Evolutionary conservation across 352 stramenopile species (phyloP).

Genomic region (Phytophthora ohioensis): DNA sequence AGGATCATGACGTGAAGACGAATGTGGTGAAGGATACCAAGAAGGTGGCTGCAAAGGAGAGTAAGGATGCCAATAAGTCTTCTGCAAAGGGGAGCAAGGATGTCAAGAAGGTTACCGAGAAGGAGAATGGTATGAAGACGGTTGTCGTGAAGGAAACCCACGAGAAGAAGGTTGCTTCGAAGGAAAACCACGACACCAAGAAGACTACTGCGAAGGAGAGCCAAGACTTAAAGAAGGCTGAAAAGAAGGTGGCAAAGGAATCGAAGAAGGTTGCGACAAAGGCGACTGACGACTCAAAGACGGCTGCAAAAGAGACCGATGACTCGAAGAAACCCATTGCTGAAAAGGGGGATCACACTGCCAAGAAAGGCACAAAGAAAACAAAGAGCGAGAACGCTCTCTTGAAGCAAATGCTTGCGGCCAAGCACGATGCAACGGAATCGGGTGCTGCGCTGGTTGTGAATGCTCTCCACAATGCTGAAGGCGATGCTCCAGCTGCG

Average conservation of each 20-base stretch:
- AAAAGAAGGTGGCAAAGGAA: slow-evolving; percentile 14
- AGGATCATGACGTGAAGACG: neutral
- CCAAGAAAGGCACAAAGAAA: slow-evolving; percentile 32
- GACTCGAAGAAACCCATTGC: slow-evolving; percentile 15
- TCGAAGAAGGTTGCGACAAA: slow-evolving; percentile 17
- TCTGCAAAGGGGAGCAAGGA: slow-evolving; percentile 24
- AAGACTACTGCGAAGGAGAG: slow-evolving; percentile 20
- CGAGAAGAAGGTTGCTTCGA: slow-evolving; percentile 15
- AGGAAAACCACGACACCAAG: slow-evolving; percentile 12
- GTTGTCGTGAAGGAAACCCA: neutral
- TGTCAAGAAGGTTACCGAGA: slow-evolving; percentile 4
- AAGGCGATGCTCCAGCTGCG: neutral
- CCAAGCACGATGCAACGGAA: slow-evolving; percentile 32
- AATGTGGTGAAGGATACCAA: neutral
- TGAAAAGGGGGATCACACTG: slow-evolving; percentile 7
- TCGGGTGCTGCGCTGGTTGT: slow-evolving; percentile 36
- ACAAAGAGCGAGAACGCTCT: slow-evolving; percentile 47
- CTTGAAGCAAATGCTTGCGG: slow-evolving; percentile 43
- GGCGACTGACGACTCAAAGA: slow-evolving; percentile 20
- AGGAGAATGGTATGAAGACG: slow-evolving; percentile 14
- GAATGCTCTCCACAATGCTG: slow-evolving; percentile 24
- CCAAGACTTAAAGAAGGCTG: slow-evolving; percentile 11
- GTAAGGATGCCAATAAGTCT: slow-evolving; percentile 22
- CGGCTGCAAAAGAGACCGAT: slow-evolving; percentile 9
- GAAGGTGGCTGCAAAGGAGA: neutral